Evolutionary conservation across 331 rosid species (phyloP), one percentile per base, ranked within the genome.

Genomic region (Pyrus hybrid): DNA sequence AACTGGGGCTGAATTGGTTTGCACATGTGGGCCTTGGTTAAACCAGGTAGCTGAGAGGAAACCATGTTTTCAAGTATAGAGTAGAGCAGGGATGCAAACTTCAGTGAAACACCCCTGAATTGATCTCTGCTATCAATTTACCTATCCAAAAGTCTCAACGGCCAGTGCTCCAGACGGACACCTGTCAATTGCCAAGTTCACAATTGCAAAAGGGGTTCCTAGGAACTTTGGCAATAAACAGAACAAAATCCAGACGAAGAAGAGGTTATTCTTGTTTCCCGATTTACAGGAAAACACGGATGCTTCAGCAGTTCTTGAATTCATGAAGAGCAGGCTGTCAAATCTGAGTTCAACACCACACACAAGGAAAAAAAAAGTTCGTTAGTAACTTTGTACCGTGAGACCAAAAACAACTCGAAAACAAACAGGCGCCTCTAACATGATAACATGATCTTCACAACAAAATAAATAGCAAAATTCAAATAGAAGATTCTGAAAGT

Each of bases 211-310:
- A 25, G 97, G 87, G 47, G 93, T 88, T 77, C 98, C 98, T 83
- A 91, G 83, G 64, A 83, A 93, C 64, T 90, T 93, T 5, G 98
- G 98, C 82, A 91, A 79, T 70, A 91, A 74, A 91, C 86, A 90
- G 79, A 89, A 83, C 80, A 91, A 72, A 89, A 91, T 90, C 95
- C 95, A 91, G 89, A 82, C 81, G 85, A 86, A 91, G 91, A 83
- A 88, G 84, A 86, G 85, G 88, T 53, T 54, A 88, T 76, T 91
- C 85, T 88, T 90, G 98, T 91, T 93, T 91, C 97, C 98, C 93
- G 91, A 83, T 73, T 62, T 77, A 88, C 96, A 93, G 97, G 98
- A 90, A 93, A 93, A 96, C 81, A 84, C 83, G 85, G 85, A 86
- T 85, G 83, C 88, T 84, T 82, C 97, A 82, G 88, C 67, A 82